Percentiles rank a stretch among this genome's conserved stretches.
Conservation (phyloP, 164 flowering plant genomes). For the Stephania cephalantha region DNA sequence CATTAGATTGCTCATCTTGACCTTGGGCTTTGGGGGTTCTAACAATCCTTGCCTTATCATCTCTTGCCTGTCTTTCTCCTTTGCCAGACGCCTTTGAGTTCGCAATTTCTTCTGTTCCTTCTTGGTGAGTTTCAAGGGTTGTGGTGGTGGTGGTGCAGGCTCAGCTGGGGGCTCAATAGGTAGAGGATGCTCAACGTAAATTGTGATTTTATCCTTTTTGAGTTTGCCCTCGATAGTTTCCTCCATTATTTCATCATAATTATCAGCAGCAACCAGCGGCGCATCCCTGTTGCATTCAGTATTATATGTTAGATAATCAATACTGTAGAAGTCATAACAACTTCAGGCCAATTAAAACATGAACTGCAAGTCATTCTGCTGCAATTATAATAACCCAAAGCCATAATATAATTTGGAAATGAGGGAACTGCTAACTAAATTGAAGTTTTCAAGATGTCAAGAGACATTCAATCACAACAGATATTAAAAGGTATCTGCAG, state of each 20-base stretch:
- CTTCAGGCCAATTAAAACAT: too few relatives aligned
- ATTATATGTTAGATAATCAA: constrained; percentile 7
- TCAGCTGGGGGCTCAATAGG: constrained; percentile 98
- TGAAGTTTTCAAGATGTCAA: too few relatives aligned
- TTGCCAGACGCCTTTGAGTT: constrained; percentile 81
- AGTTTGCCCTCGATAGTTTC: constrained; percentile 37
- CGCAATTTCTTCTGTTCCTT: constrained; percentile 96
- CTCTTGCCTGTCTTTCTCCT: constrained; percentile 90
- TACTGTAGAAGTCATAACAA: too few relatives aligned
- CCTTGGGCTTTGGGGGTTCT: constrained; percentile 92
- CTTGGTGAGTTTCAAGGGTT: constrained; percentile 85
- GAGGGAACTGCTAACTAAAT: too few relatives aligned
- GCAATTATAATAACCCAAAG: too few relatives aligned
- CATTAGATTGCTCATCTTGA: constrained; percentile 97
- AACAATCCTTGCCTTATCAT: constrained; percentile 94
- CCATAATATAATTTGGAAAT: too few relatives aligned
- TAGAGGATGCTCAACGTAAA: constrained; percentile 87
- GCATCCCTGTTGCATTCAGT: constrained; percentile 53
- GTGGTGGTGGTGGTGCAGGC: constrained; percentile 95
- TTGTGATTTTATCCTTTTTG: constrained; percentile 70
- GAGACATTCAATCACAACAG: too few relatives aligned
- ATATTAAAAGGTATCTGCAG: too few relatives aligned
- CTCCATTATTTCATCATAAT: constrained; percentile 39
- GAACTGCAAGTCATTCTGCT: too few relatives aligned
- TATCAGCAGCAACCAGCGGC: constrained; percentile 51